A percentile compares a stretch with the other conserved stretches of the same genome.
Evolutionary conservation across 73 alveolate genomes (phyloP).

Genomic region (Uronychia setigera): DNA sequence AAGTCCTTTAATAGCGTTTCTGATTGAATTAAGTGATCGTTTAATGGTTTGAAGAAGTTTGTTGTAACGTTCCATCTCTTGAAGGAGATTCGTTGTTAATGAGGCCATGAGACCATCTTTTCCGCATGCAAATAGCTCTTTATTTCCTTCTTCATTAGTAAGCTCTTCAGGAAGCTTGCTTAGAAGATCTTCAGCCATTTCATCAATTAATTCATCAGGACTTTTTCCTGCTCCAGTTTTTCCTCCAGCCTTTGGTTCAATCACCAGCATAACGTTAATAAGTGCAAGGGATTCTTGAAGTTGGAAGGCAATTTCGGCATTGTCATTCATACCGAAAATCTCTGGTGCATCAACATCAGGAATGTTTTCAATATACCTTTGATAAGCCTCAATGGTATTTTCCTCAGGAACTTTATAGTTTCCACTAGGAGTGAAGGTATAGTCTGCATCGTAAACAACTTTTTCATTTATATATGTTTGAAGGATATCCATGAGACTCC

Average conservation of each 20-base stretch:
- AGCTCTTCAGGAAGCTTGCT: conserved; percentile 73
- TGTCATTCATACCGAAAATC: conserved; percentile 96
- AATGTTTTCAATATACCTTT: conserved; percentile 70
- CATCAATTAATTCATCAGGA: conserved; percentile 77
- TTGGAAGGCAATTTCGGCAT: conserved; percentile 95
- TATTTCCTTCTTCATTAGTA: conserved; percentile 79
- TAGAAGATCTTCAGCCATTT: conserved; percentile 66
- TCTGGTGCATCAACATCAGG: conserved; percentile 96
- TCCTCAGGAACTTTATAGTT: conserved; percentile 63
- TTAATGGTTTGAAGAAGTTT: conserved; percentile 71
- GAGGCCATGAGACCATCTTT: conserved; percentile 88
- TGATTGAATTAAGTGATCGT: conserved; percentile 72
- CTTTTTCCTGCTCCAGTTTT: conserved; percentile 72
- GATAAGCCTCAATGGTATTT: conserved; percentile 40
- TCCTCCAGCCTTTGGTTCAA: conserved; percentile 76
- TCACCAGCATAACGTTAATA: conserved; percentile 69
- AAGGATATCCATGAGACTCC: conserved; percentile 89
- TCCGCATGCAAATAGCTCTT: conserved; percentile 67
- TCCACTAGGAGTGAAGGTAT: conserved; percentile 69
- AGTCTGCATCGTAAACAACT: conserved; percentile 72
- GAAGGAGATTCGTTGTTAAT: conserved; percentile 78
- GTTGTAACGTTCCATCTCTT: conserved; percentile 92
- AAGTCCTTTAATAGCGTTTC: conserved; percentile 88
- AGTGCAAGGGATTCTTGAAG: conserved; percentile 72
- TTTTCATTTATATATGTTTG: conserved; percentile 84